Conservation (phyloP, 1,284 basidiomycete species). For the Cutaneotrichosporon cutaneum region DNA sequence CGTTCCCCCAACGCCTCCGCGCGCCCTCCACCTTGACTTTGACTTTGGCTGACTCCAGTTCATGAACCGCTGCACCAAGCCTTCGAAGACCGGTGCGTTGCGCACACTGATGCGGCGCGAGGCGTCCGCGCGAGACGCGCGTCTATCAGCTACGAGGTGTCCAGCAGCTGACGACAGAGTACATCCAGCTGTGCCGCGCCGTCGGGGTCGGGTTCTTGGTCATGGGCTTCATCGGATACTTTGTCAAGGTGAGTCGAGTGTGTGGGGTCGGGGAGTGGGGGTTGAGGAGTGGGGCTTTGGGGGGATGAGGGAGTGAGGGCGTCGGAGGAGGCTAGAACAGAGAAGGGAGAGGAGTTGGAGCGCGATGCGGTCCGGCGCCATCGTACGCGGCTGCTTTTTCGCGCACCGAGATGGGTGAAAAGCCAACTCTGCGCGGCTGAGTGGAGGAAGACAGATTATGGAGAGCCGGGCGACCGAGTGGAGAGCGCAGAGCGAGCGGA, state of each 20-base stretch:
- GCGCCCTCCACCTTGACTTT: slow-evolving; percentile 2
- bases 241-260: slow-evolving; percentile 72
- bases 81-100: slow-evolving; percentile 82
- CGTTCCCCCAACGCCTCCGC: too few relatives aligned
- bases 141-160: not conserved
- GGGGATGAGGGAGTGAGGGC: not conserved
- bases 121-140: too few relatives aligned
- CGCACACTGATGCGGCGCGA: too few relatives aligned
- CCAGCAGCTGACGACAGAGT: slow-evolving; percentile 62
- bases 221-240: slow-evolving; percentile 95
- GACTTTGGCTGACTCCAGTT: slow-evolving; percentile 61
- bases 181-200: slow-evolving; percentile 85
- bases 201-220: slow-evolving; percentile 92
- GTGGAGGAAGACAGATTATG: too few relatives aligned
- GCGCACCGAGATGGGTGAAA: too few relatives aligned
- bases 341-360: not conserved
- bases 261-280: not conserved
- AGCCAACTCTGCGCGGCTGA: too few relatives aligned
- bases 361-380: too few relatives aligned
- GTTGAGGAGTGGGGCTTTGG: not conserved
- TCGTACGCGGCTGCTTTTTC: too few relatives aligned
- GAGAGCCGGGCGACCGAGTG: too few relatives aligned
- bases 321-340: too few relatives aligned
- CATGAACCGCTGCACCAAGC: slow-evolving; percentile 95
- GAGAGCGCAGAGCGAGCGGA: too few relatives aligned